A percentile compares a stretch with the other conserved stretches of the same genome.
phyloP scores from a whole-genome alignment of 768 basidiomycete species.

The Clitopilus hobsonii region DNA sequence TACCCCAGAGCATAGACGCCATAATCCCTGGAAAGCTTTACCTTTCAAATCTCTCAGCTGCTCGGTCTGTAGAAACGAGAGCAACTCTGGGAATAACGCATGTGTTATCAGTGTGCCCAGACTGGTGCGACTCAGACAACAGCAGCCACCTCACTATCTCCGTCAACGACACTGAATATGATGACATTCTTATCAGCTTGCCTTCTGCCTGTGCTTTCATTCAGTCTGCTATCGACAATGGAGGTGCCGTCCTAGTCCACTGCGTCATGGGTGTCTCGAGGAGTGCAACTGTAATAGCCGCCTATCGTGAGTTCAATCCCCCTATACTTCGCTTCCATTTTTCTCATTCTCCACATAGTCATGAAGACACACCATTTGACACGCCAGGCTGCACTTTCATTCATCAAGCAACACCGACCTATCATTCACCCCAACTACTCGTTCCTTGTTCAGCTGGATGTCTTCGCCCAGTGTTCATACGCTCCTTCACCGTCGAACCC shows the following conservation, averaged over 20 bases:
- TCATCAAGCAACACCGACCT: conserved; percentile 40
- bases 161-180: conserved; percentile 42
- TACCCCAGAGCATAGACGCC: conserved; percentile 24
- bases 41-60: conserved; percentile 37
- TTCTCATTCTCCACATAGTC: conserved; percentile 25
- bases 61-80: conserved; percentile 23
- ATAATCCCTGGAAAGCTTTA: conserved; percentile 34
- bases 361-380: conserved; percentile 43
- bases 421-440: conserved; percentile 44
- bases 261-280: conserved; percentile 73
- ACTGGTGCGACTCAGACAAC: conserved; percentile 36
- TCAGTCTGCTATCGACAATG: conserved; percentile 43
- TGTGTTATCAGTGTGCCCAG: conserved; percentile 52
- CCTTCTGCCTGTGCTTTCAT: conserved; percentile 60
- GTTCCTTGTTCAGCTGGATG: conserved; percentile 56
- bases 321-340: not conserved
- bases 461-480: conserved; percentile 48
- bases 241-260: conserved; percentile 64
- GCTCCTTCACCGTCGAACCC: conserved; percentile 34
- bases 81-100: conserved; percentile 42
- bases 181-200: conserved; percentile 60
- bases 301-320: conserved; percentile 39
- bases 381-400: conserved; percentile 38
- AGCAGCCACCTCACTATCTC: conserved; percentile 34
- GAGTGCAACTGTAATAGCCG: conserved; percentile 56